phyloP scores from a whole-genome alignment of 2,329 filamentous ascomycete species.

The Penicillium decumbens region DNA sequence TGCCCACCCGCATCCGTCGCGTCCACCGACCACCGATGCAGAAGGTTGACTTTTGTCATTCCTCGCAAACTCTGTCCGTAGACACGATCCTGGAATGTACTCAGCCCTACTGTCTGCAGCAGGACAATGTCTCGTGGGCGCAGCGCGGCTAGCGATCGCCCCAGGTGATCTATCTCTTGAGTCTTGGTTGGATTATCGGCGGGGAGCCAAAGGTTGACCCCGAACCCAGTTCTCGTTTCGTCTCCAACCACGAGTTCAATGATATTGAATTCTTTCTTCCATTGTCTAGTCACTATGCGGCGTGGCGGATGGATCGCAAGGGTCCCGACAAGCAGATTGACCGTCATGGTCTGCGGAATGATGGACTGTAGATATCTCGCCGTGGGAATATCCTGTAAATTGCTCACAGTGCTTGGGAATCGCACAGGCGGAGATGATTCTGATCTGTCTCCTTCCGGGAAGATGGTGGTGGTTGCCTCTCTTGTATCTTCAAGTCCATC shows the following conservation, averaged over 20 bases:
- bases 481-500: constrained; percentile 22
- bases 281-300: constrained; percentile 58
- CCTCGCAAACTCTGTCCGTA: constrained; percentile 78
- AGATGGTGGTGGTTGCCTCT: constrained; percentile 6
- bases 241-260: constrained; percentile 79
- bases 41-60: constrained; percentile 64
- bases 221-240: constrained; percentile 75
- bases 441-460: constrained; percentile 6
- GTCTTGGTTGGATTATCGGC: constrained; percentile 26
- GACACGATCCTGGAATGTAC: constrained; percentile 69
- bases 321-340: constrained; percentile 75
- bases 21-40: constrained; percentile 56
- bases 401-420: constrained; percentile 50
- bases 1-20: constrained; percentile 50
- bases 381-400: constrained; percentile 66
- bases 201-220: constrained; percentile 76
- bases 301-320: constrained; percentile 66
- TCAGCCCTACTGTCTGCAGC: constrained; percentile 72
- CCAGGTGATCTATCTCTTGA: constrained; percentile 31
- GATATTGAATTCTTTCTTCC: constrained; percentile 55
- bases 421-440: constrained; percentile 19
- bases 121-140: constrained; percentile 72
- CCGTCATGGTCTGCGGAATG: constrained; percentile 72
- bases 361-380: constrained; percentile 63
- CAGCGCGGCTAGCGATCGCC: constrained; percentile 46